Evolutionary conservation across 179 eudicot genomes (phyloP).

Genomic region (Beta corolliflora): DNA sequence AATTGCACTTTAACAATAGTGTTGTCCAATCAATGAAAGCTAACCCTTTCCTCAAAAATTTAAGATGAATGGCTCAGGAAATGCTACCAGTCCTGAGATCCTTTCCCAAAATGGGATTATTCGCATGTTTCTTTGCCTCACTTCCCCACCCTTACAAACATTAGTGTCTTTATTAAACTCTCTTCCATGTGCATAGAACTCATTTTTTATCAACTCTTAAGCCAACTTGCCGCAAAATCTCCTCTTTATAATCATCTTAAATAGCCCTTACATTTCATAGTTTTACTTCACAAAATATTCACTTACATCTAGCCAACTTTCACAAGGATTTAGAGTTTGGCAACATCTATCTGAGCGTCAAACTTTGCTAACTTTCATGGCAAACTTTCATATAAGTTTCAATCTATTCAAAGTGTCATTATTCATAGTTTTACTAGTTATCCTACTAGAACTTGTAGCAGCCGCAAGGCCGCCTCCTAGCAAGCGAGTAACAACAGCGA

Average conservation of each 20-base stretch:
- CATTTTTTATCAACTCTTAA: conserved; percentile 19
- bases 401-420: too few species aligned
- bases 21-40: conserved; percentile 25
- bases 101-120: conserved; percentile 30
- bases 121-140: conserved; percentile 28
- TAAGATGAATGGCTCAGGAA: conserved; percentile 25
- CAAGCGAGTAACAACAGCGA: background rate
- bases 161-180: conserved; percentile 9
- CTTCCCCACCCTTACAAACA: background rate
- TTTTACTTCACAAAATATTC: conserved; percentile 5
- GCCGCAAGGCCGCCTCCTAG: conserved; percentile 23
- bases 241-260: conserved; percentile 20
- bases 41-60: conserved; percentile 20
- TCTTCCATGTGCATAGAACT: conserved; percentile 26
- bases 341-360: background rate
- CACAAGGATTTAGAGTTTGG: too few species aligned
- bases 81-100: background rate
- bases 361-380: background rate
- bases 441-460: background rate
- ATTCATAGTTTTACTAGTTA: background rate
- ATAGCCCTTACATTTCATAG: conserved; percentile 27
- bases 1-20: conserved; percentile 2
- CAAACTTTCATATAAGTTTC: conserved; percentile 6
- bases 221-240: conserved; percentile 14
- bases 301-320: background rate